A percentile compares a stretch with the other conserved stretches of the same genome.
Evolutionary conservation across 768 basidiomycete genomes (phyloP).

Genomic region (Wakefieldia striispora): DNA sequence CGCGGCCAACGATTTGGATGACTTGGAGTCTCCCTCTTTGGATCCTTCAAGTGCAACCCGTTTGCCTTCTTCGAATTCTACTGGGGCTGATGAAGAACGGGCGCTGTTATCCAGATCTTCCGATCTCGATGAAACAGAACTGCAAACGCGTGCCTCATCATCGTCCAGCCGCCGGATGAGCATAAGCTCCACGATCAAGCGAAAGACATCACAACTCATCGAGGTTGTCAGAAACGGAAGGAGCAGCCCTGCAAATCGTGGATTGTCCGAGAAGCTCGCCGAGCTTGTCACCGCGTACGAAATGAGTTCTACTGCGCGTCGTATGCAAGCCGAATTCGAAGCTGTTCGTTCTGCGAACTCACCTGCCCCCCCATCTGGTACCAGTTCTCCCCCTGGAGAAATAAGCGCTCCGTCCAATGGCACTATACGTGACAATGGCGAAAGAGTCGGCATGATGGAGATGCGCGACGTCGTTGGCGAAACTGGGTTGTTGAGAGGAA

Average conservation of each 20-base stretch:
- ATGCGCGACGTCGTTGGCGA: conserved; percentile 70
- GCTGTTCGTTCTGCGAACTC: conserved; percentile 31
- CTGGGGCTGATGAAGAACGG: conserved; percentile 67
- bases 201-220: conserved; percentile 72
- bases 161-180: conserved; percentile 37
- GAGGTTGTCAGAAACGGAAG: conserved; percentile 48
- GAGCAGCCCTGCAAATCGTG: conserved; percentile 29
- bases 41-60: conserved; percentile 21
- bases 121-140: conserved; percentile 49
- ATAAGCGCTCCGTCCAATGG: conserved; percentile 23
- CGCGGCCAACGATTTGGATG: conserved; percentile 40
- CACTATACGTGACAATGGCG: conserved; percentile 21
- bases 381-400: neutral
- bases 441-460: conserved; percentile 36
- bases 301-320: conserved; percentile 60
- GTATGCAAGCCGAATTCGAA: conserved; percentile 61
- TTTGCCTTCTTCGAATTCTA: conserved; percentile 40
- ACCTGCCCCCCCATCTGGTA: neutral
- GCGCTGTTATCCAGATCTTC: conserved; percentile 44
- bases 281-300: conserved; percentile 73
- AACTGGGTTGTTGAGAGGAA: conserved; percentile 62
- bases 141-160: conserved; percentile 38
- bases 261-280: conserved; percentile 57
- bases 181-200: conserved; percentile 55
- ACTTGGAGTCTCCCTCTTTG: conserved; percentile 36